phyloP scores from a whole-genome alignment of 257 asterid genomes.

The Leonotis leonurus region DNA sequence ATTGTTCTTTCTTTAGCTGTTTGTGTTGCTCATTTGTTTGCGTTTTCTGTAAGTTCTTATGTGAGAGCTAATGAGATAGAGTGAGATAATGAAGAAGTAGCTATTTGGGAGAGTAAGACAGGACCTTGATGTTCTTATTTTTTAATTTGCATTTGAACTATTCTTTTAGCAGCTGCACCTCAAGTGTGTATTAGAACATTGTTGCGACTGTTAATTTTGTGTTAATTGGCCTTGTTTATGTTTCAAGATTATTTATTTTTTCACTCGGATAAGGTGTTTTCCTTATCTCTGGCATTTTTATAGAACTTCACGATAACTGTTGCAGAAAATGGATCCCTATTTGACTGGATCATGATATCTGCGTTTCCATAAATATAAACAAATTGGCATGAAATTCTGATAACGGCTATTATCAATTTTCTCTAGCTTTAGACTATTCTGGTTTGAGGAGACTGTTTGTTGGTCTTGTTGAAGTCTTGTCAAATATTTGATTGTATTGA shows the following conservation, averaged over 20 bases:
- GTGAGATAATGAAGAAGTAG: background rate
- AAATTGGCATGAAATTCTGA: background rate
- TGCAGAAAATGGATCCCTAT: background rate
- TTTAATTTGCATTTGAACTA: background rate
- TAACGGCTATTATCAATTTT: too few relatives aligned
- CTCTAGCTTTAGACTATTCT: too few relatives aligned
- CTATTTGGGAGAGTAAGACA: background rate
- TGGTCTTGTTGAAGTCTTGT: background rate
- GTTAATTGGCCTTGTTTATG: background rate
- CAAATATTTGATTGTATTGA: background rate
- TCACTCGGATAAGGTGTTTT: background rate
- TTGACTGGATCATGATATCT: too few relatives aligned
- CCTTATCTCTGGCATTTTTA: background rate
- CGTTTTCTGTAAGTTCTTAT: background rate
- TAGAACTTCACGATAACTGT: background rate
- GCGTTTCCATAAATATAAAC: too few relatives aligned
- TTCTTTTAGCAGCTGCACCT: background rate
- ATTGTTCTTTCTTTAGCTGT: background rate
- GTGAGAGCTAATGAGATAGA: background rate
- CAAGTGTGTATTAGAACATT: background rate
- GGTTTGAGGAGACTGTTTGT: background rate
- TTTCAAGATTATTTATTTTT: background rate
- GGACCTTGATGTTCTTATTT: background rate
- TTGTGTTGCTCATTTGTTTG: background rate
- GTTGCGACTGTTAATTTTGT: background rate